Conservation (phyloP, 768 basidiomycete species). For the Pisolithus marmoratus region DNA sequence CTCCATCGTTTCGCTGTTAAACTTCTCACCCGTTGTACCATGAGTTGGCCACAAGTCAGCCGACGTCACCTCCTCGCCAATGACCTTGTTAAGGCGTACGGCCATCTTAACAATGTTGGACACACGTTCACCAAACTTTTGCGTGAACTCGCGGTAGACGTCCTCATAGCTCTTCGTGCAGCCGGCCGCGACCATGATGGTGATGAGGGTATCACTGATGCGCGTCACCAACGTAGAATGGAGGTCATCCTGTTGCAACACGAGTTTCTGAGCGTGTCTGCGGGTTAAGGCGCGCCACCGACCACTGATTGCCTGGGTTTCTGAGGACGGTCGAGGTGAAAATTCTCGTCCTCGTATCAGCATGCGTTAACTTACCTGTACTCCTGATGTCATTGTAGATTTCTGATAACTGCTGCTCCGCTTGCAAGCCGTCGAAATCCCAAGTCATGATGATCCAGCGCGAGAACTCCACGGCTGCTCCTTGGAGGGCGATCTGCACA, state of each 20-base stretch:
- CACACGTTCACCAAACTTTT: conserved; percentile 30
- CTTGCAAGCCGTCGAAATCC: conserved; percentile 27
- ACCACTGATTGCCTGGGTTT: conserved; percentile 48
- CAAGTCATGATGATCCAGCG: conserved; percentile 31
- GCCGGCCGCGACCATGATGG: conserved; percentile 38
- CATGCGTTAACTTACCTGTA: conserved; percentile 30
- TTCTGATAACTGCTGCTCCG: conserved; percentile 23
- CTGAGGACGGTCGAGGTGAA: conserved; percentile 17
- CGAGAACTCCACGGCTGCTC: conserved; percentile 26
- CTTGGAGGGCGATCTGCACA: conserved; percentile 34
- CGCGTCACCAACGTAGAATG: conserved; percentile 37
- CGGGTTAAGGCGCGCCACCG: conserved; percentile 53
- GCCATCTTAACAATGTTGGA: conserved; percentile 31
- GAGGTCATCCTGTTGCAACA: conserved; percentile 26
- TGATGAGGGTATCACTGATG: conserved; percentile 38
- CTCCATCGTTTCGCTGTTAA: conserved; percentile 40
- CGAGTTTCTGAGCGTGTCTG: conserved; percentile 33
- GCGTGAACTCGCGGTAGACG: conserved; percentile 24
- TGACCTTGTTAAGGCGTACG: conserved; percentile 35
- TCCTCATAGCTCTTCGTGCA: conserved; percentile 29
- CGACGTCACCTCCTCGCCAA: conserved; percentile 54
- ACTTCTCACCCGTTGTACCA: conserved; percentile 36
- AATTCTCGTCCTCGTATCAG: not conserved
- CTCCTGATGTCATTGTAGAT: conserved; percentile 38
- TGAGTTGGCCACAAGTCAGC: conserved; percentile 51